These are phyloP conservation scores for Drechmeria coniospora DNA, from an alignment of 2,329 filamentous ascomycete species.

Conservation along the genomic window DNA sequence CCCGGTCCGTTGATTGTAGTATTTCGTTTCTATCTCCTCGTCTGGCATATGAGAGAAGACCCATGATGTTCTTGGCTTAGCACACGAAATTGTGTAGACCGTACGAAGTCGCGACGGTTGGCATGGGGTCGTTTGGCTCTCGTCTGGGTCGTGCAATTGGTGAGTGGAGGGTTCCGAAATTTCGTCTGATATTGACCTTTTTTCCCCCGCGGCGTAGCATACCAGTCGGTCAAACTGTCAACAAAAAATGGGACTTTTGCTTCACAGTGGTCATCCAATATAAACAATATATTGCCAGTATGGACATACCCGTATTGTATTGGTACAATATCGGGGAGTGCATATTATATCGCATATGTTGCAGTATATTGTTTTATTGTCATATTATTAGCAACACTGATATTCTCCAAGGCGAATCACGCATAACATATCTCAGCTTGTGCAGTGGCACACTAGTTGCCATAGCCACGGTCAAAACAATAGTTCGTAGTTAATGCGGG, in stretches of 20 bases:
- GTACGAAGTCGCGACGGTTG: slow-evolving; percentile 1
- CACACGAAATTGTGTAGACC: slow-evolving; percentile 1
- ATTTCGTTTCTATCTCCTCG: slow-evolving; percentile 5
- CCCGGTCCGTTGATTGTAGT: slow-evolving; percentile 4
- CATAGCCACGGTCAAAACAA: too few relatives aligned
- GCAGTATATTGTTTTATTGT: slow-evolving; percentile 2
- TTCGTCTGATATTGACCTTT: slow-evolving; percentile 2
- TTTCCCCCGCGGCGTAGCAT: background rate
- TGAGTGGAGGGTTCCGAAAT: background rate
- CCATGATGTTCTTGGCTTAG: slow-evolving; percentile 5
- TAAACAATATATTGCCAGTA: slow-evolving; percentile 2
- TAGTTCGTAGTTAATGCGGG: too few relatives aligned
- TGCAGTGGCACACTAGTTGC: too few relatives aligned
- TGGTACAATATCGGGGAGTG: slow-evolving; percentile 1
- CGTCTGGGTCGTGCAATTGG: slow-evolving; percentile 2
- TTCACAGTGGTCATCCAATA: slow-evolving; percentile 1
- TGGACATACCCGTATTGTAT: slow-evolving; percentile 1
- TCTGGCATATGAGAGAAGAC: slow-evolving; percentile 5
- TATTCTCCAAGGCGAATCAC: too few relatives aligned
- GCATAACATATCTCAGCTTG: too few relatives aligned
- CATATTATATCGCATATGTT: slow-evolving; percentile 3
- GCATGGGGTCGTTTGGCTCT: slow-evolving; percentile 4
- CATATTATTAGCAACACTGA: too few relatives aligned
- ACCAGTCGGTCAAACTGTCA: slow-evolving; percentile 1
- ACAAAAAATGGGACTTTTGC: slow-evolving; percentile 1